Conservation (phyloP, 805 yeast species). For the Ogataea allantospora region DNA sequence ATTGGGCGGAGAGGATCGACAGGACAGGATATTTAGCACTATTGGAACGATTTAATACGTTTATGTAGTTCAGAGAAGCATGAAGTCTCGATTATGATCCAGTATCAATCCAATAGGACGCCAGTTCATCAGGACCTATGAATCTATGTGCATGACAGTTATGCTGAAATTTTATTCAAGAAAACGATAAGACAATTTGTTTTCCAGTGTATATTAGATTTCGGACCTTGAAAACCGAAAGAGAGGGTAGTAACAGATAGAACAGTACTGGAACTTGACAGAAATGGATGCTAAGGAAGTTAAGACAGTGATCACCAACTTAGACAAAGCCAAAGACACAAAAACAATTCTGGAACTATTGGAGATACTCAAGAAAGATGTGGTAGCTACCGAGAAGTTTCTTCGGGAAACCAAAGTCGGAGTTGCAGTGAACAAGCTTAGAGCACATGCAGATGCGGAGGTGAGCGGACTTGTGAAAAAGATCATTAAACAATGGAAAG, state of each 20-base stretch:
- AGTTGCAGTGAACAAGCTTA: conserved; percentile 87
- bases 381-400: conserved; percentile 79
- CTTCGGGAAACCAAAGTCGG: conserved; percentile 96
- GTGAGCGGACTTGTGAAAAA: conserved; percentile 71
- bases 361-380: conserved; percentile 62
- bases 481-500: conserved; percentile 88
- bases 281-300: conserved; percentile 73
- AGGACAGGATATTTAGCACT: too few species aligned
- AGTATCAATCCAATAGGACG: too few species aligned
- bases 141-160: too few species aligned
- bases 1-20: too few species aligned
- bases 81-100: too few species aligned
- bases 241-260: background rate
- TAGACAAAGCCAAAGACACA: conserved; percentile 71
- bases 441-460: conserved; percentile 65
- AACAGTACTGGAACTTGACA: background rate
- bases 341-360: conserved; percentile 66
- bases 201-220: conserved; percentile 45
- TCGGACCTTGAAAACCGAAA: conserved; percentile 38
- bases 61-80: too few species aligned
- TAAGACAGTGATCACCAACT: conserved; percentile 60
- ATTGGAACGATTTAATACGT: too few species aligned
- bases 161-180: conserved; percentile 8
- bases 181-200: conserved; percentile 35
- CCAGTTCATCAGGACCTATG: too few species aligned